phyloP scores from a whole-genome alignment of 768 basidiomycete genomes.

The Boletellus ananas region DNA sequence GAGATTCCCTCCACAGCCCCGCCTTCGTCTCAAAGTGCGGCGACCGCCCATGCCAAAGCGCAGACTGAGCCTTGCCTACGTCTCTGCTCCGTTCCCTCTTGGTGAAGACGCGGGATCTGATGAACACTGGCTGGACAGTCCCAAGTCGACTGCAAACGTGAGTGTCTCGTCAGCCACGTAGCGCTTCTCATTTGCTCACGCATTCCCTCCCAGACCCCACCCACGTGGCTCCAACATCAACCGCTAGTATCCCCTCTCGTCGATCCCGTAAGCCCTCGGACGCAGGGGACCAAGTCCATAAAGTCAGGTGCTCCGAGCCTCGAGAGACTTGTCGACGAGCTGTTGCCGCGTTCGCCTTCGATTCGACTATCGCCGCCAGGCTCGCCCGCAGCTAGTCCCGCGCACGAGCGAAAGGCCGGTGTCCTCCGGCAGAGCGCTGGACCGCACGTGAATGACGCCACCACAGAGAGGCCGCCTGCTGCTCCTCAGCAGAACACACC shows the following conservation, averaged over 20 bases:
- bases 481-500: conserved; percentile 6
- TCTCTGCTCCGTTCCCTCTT: conserved; percentile 5
- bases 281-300: background rate
- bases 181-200: background rate
- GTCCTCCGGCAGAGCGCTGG: background rate
- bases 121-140: conserved; percentile 14
- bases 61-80: conserved; percentile 8
- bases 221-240: conserved; percentile 14
- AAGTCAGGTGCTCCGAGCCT: conserved; percentile 7
- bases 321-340: conserved; percentile 11
- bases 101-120: conserved; percentile 1
- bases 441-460: background rate
- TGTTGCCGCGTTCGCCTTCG: conserved; percentile 16
- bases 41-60: conserved; percentile 29
- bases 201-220: background rate
- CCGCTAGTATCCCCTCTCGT: conserved; percentile 7
- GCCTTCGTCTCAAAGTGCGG: conserved; percentile 24
- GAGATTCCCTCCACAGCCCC: conserved; percentile 7
- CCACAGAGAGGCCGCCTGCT: background rate
- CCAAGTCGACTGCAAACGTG: conserved; percentile 11
- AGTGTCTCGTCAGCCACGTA: background rate
- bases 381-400: conserved; percentile 4
- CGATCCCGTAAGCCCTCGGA: background rate
- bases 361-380: conserved; percentile 18
- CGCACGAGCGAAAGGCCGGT: background rate